phyloP scores from a whole-genome alignment of 495 filamentous ascomycete genomes.

The Haplographium delicatum region DNA sequence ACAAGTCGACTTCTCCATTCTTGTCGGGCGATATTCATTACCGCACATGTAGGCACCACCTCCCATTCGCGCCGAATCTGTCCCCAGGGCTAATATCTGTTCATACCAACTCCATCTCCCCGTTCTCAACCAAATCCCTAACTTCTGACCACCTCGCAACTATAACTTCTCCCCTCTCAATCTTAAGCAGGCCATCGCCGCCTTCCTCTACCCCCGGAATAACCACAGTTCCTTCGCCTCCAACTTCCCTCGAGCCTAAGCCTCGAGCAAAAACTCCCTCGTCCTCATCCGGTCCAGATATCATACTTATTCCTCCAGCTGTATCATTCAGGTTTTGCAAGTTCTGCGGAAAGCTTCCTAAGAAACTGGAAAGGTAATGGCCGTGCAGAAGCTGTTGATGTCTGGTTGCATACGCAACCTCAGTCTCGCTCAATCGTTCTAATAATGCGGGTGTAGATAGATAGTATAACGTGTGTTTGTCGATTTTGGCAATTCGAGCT shows the following conservation, averaged over 20 bases:
- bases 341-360: slow-evolving; percentile 68
- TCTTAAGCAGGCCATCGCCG: slow-evolving; percentile 50
- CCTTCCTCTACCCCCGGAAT: slow-evolving; percentile 48
- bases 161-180: slow-evolving; percentile 77
- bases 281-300: slow-evolving; percentile 77
- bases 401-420: slow-evolving; percentile 69
- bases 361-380: slow-evolving; percentile 78
- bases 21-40: too few relatives aligned
- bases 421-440: slow-evolving; percentile 59
- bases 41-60: too few relatives aligned
- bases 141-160: slow-evolving; percentile 86
- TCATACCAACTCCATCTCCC: slow-evolving; percentile 78
- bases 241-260: slow-evolving; percentile 46
- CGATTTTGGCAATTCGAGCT: slow-evolving; percentile 82
- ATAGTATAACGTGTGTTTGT: slow-evolving; percentile 61
- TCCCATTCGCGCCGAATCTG: too few relatives aligned
- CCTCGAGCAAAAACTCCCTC: slow-evolving; percentile 80
- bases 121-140: slow-evolving; percentile 60
- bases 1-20: too few relatives aligned
- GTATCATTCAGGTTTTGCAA: slow-evolving; percentile 85
- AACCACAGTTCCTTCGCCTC: slow-evolving; percentile 31
- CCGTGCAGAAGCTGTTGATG: slow-evolving; percentile 77
- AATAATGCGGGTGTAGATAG: slow-evolving; percentile 43
- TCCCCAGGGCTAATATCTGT: neutral
- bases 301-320: slow-evolving; percentile 83